Conservation (phyloP, 148 eudicot genomes). For the Vaccinium corymbosum region DNA sequence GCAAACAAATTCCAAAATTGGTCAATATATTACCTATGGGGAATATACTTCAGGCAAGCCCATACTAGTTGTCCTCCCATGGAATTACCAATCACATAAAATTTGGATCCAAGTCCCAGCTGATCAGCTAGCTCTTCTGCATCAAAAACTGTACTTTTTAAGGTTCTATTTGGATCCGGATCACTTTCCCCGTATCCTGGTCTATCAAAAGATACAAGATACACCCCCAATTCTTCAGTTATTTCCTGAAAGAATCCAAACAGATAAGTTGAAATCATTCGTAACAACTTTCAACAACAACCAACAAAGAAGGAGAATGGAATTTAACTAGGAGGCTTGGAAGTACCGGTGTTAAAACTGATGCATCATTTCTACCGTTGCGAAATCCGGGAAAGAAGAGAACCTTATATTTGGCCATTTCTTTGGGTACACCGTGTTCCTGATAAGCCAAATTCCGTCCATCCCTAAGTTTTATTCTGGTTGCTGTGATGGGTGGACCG, state of each 20-base stretch:
- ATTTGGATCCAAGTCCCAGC: conserved; percentile 51
- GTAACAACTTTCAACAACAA: conserved; percentile 3
- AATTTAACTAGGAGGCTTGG: conserved; percentile 1
- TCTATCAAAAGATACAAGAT: conserved; percentile 58
- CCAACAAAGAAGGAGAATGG: conserved; percentile 4
- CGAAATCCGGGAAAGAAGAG: conserved; percentile 50
- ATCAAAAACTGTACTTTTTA: conserved; percentile 47
- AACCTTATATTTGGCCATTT: conserved; percentile 43
- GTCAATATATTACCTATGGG: conserved; percentile 45
- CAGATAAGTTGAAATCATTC: neutral
- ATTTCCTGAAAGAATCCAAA: conserved; percentile 33
- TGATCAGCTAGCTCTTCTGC: conserved; percentile 73
- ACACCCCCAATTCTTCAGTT: conserved; percentile 45
- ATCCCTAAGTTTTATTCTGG: conserved; percentile 43
- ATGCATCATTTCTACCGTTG: conserved; percentile 28
- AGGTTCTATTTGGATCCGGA: conserved; percentile 60
- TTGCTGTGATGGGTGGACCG: conserved; percentile 27
- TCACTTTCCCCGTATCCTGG: conserved; percentile 90
- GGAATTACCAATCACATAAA: conserved; percentile 58
- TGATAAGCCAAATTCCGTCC: conserved; percentile 62
- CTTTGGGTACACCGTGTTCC: conserved; percentile 56
- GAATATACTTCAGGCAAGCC: conserved; percentile 65
- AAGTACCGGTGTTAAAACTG: conserved; percentile 17
- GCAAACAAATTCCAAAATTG: neutral
- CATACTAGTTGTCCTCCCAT: conserved; percentile 67